Evolutionary conservation across 2,329 filamentous ascomycete species (phyloP), one percentile per base, ranked within the genome.

Genomic region (Purpureocillium takamizusanense): DNA sequence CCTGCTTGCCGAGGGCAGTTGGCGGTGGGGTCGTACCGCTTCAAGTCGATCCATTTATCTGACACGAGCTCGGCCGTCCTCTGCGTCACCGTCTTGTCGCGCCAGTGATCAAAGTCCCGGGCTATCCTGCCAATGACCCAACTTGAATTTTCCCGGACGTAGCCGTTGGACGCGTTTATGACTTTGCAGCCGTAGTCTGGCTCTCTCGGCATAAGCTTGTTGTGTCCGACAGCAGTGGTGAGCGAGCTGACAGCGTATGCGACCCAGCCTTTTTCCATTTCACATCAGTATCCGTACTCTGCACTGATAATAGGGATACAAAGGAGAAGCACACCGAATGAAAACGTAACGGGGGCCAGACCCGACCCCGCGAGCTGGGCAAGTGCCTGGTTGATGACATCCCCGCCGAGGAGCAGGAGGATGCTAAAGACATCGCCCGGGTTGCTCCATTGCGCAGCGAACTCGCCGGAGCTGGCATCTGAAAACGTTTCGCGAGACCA

Each of bases 61-160:
- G 45, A 31, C 16, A 41, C 34, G 35, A 38, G 35, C 23, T 35
- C 38, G 35, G 49, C 43, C 39, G 16, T 41, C 39, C 18, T 38
- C 35, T 37, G 39, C 15, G 34, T 31, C 15, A 53, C 42, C 17
- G 39, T 37, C 15, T 36, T 36, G 18, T 49, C 21, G 14, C 45
- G 50, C 54, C 55, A 61, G 27, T 35, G 40, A 10, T 66, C 59
- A 27, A 57, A 61, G 44, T 69, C 65, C 18, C 65, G 51, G 7
- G 68, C 42, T 1, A 70, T 51, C 0, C 66, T 52, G 0, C 63
- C 65, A 9, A 70, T 46, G 4, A 69, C 49, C 65, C 65, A 70
- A 15, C 49, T 57, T 11, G 51, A 50, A 38, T 69, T 69, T 3
- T 56, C 50, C 2, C 62, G 53, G 5, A 49, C 47, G 41, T 62